phyloP scores from a whole-genome alignment of 371 early-diverging fungal genomes.

The Rhizopus sp. region DNA sequence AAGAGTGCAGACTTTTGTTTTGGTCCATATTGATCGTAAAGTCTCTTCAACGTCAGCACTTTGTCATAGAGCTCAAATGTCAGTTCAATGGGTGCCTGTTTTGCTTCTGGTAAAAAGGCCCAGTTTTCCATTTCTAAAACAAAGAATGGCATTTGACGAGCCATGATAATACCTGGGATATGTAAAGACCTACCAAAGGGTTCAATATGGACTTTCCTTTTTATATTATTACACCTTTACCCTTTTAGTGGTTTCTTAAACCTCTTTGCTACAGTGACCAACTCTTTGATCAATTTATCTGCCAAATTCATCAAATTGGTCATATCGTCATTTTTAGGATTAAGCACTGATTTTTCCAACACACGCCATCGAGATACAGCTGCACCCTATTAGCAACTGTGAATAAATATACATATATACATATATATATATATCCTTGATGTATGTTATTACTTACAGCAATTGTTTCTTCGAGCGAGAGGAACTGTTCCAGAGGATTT shows the following conservation, averaged over 20 bases:
- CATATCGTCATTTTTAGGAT: slow-evolving; percentile 38
- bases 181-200: slow-evolving; percentile 27
- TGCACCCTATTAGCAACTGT: too few relatives aligned
- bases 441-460: slow-evolving; percentile 34
- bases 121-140: slow-evolving; percentile 57
- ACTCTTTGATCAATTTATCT: slow-evolving; percentile 49
- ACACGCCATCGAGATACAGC: slow-evolving; percentile 54
- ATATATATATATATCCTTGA: too few relatives aligned
- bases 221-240: slow-evolving; percentile 22
- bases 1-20: slow-evolving; percentile 51
- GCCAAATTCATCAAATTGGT: slow-evolving; percentile 45
- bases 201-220: neutral
- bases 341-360: slow-evolving; percentile 35
- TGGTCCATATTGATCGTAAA: slow-evolving; percentile 53
- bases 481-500: slow-evolving; percentile 37
- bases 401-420: too few relatives aligned
- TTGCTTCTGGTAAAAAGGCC: slow-evolving; percentile 45
- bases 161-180: slow-evolving; percentile 50
- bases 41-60: slow-evolving; percentile 44
- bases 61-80: slow-evolving; percentile 57
- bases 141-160: slow-evolving; percentile 56
- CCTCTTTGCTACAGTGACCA: slow-evolving; percentile 38
- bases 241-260: slow-evolving; percentile 48
- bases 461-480: slow-evolving; percentile 43
- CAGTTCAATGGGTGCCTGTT: slow-evolving; percentile 48